phyloP scores from a whole-genome alignment of 116 monocot genomes.

The Trichopus zeylanicus region DNA sequence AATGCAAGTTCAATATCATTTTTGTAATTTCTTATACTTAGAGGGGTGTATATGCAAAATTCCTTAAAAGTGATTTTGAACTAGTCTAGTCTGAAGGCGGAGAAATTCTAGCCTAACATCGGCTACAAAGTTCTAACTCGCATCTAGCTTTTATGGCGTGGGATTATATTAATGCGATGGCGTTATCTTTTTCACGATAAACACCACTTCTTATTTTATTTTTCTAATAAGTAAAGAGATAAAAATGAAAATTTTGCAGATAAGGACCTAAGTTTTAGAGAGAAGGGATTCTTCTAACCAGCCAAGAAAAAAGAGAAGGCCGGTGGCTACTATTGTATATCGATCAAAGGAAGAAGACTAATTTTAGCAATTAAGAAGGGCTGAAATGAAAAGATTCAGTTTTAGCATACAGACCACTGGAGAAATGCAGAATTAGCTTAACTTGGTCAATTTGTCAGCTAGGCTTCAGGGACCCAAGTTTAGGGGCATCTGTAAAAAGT shows the following conservation, averaged over 20 bases:
- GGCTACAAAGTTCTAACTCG: not conserved
- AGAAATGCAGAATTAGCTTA: no score
- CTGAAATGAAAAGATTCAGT: no score
- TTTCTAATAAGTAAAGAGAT: not conserved
- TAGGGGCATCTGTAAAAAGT: no score
- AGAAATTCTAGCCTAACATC: no score
- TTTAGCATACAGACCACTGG: no score
- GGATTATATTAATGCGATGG: constrained; percentile 11
- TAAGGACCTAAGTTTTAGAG: constrained; percentile 1
- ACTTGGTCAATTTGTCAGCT: no score
- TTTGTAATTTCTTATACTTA: not conserved
- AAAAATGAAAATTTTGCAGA: not conserved
- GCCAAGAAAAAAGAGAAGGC: not conserved
- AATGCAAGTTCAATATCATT: no score
- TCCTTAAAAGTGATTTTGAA: not conserved
- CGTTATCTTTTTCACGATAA: constrained; percentile 1
- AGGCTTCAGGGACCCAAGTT: no score
- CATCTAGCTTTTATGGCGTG: constrained; percentile 15
- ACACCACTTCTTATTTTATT: no score
- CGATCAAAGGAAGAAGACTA: no score
- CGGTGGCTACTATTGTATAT: no score
- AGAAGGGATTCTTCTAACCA: not conserved
- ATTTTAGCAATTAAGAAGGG: no score
- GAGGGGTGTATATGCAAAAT: not conserved
- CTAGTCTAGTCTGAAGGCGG: not conserved